Conservation (phyloP, 192 early-diverging fungal species). For the Coemansia asiatica region DNA sequence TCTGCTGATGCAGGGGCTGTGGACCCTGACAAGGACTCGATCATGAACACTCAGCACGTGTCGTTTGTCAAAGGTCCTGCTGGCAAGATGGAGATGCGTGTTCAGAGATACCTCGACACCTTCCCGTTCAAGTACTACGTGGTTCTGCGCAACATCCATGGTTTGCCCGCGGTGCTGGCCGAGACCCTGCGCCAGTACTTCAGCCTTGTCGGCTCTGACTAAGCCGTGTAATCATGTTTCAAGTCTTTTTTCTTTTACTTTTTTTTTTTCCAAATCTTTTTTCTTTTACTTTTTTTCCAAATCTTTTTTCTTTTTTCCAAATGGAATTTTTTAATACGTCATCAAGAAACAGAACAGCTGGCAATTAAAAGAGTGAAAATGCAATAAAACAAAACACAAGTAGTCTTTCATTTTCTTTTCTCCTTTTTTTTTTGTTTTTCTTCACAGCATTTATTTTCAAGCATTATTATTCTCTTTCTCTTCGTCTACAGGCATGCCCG, state of each 20-base stretch:
- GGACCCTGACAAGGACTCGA: conserved; percentile 62
- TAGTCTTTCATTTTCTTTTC: no score
- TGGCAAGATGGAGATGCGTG: conserved; percentile 65
- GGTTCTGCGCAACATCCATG: conserved; percentile 83
- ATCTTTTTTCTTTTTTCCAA: neutral
- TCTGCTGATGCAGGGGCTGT: no score
- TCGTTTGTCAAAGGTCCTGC: conserved; percentile 65
- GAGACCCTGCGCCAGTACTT: conserved; percentile 98
- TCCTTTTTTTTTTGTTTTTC: no score
- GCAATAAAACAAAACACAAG: neutral
- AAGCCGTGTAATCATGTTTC: no score
- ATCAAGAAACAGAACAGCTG: neutral
- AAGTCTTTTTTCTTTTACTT: no score
- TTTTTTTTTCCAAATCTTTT: neutral
- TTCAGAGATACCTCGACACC: conserved; percentile 86
- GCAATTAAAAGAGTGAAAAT: neutral
- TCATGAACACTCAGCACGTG: conserved; percentile 88
- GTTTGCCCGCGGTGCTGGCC: conserved; percentile 81
- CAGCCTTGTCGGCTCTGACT: conserved; percentile 67
- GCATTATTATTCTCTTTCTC: neutral
- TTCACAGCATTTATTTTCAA: neutral
- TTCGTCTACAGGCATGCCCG: neutral
- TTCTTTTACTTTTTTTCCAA: conserved; percentile 7
- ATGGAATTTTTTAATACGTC: neutral
- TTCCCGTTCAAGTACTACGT: conserved; percentile 99